Conservation (phyloP, 2,329 filamentous ascomycete genomes). For the Monosporascus sp. region DNA sequence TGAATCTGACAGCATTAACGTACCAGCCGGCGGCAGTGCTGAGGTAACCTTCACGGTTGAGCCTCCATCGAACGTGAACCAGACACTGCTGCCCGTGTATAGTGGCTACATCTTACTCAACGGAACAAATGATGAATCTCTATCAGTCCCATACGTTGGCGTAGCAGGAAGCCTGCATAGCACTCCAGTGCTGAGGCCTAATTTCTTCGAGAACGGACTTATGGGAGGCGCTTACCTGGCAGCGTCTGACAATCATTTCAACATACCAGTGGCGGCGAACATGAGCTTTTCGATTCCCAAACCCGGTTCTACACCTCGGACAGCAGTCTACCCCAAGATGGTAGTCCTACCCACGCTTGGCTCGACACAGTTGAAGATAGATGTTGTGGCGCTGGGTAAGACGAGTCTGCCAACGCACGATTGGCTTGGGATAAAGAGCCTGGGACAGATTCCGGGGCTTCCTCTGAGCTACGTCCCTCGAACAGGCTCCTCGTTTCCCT, state of each 20-base stretch:
- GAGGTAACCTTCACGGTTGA: conserved; percentile 16
- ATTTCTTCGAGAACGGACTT: neutral
- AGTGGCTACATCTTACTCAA: conserved; percentile 38
- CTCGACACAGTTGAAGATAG: neutral
- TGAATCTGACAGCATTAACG: conserved; percentile 9
- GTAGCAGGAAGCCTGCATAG: conserved; percentile 26
- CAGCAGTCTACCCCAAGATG: neutral
- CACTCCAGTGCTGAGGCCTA: conserved; percentile 1
- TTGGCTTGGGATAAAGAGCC: neutral
- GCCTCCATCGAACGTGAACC: conserved; percentile 23
- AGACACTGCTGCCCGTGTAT: conserved; percentile 34
- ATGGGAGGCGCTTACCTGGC: neutral
- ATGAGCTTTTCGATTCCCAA: conserved; percentile 1
- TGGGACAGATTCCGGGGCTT: conserved; percentile 1
- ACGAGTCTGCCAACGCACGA: neutral
- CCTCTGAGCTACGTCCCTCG: conserved; percentile 1
- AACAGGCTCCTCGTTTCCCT: neutral
- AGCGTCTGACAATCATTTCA: neutral
- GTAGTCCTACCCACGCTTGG: neutral
- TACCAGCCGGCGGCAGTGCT: conserved; percentile 11
- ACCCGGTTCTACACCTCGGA: neutral
- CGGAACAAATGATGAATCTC: conserved; percentile 31
- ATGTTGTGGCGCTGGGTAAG: neutral
- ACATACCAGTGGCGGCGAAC: conserved; percentile 1
- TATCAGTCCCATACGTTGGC: conserved; percentile 38